These are phyloP conservation scores for Solanum ahanhuiri DNA, from an alignment of 257 asterid genomes.

Conservation along the genomic window DNA sequence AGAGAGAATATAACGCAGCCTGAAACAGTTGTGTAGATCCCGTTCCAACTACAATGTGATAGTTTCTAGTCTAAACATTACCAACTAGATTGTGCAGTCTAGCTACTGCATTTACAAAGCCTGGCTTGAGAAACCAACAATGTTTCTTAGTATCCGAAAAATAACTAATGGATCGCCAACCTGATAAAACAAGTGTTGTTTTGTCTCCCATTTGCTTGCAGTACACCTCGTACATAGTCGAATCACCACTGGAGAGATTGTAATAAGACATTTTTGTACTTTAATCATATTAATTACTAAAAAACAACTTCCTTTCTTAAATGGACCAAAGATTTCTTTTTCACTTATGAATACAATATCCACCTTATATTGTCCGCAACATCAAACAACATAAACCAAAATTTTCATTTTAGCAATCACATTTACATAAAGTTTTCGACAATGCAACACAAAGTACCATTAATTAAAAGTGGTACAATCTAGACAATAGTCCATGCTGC, in stretches of 20 bases:
- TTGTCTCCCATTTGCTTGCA: constrained; percentile 67
- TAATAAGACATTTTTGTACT: background rate
- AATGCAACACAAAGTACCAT: background rate
- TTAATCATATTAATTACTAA: background rate
- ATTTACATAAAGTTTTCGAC: background rate
- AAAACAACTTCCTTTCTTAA: background rate
- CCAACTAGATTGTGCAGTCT: constrained; percentile 68
- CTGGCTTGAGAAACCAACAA: constrained; percentile 63
- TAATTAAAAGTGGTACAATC: constrained; percentile 20
- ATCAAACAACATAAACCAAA: background rate
- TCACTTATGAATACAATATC: too few relatives aligned
- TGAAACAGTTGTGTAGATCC: background rate
- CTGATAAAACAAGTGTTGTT: constrained; percentile 55
- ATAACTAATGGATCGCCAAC: constrained; percentile 82
- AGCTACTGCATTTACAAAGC: constrained; percentile 36
- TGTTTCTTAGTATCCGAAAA: constrained; percentile 53
- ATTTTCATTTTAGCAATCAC: background rate
- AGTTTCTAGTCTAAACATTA: constrained; percentile 48
- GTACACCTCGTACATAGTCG: constrained; percentile 32
- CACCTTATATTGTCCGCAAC: background rate
- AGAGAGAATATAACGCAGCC: constrained; percentile 70
- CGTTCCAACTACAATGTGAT: too few relatives aligned
- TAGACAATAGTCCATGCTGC: constrained; percentile 38
- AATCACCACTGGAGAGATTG: constrained; percentile 47
- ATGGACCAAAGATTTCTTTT: background rate